Base-by-base conservation (phyloP, 2,329 filamentous ascomycete species). In the Fusarium acutatum region DNA sequence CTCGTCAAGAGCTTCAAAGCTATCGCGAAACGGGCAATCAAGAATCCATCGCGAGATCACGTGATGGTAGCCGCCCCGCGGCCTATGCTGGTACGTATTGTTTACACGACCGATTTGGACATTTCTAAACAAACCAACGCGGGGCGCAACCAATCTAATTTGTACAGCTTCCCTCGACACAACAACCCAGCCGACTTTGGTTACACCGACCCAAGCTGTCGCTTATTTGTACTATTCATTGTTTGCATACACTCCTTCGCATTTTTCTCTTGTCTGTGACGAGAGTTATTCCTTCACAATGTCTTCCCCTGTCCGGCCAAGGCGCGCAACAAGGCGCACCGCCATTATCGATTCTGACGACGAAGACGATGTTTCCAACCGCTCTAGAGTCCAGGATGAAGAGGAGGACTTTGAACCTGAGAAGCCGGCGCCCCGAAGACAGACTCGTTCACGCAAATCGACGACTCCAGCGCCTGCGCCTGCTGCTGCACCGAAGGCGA, bases 261-360 rank as follows among this genome's bases (percentile, higher is more conserved):
- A 60, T 46, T 72, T 38, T 22, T 30, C 37, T 44, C 57, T 62
- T 66, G 65, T 73, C 60, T 57, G 68, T 61, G 67, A 64, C 59
- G 46, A 64, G 61, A 41, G 41, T 44, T 47, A 43, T 24, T 28
- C 50, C 69, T 60, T 49, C 60, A 74, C 54, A 72, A 83, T 83
- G 80, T 80, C 80, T 34, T 75, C 79, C 43, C 78, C 80, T 50
- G 80, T 84, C 60, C 83, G 83, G 63, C 79, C 82, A 60, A 78
- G 83, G 78, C 82, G 83, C 79, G 81, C 84, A 41, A 82, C 92
- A 59, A 89, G 94, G 79, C 91, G 92, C 77, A 93, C 91, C 76
- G 89, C 92, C 57, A 88, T 97, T 53, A 85, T 95, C 67, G 94
- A 97, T 74, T 94, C 91, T 14, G 94, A 96, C 46, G 94, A 97